These are phyloP conservation scores for Sambucus nigra DNA, from an alignment of 129 eudicot species.

Conservation along the genomic window DNA sequence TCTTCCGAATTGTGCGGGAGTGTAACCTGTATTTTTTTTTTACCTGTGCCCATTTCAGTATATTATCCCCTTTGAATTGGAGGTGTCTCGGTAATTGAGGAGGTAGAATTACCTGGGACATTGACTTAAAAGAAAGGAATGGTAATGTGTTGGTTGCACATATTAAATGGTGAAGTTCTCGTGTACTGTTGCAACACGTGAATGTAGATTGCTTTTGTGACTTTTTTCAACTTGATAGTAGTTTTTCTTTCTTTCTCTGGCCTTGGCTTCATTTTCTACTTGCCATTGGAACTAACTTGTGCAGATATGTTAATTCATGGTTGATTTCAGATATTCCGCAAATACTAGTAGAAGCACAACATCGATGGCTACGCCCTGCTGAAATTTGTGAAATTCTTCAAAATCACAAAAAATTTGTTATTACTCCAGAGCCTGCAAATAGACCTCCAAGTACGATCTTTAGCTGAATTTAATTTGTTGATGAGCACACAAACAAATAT, in stretches of 20 bases:
- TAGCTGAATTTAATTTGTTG: not conserved
- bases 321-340: conserved; percentile 70
- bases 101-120: too few species aligned
- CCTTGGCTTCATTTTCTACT: conserved; percentile 10
- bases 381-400: conserved; percentile 91
- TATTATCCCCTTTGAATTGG: too few species aligned
- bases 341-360: conserved; percentile 79
- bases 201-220: too few species aligned
- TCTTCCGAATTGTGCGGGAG: too few species aligned
- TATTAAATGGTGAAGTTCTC: too few species aligned
- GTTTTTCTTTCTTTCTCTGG: not conserved
- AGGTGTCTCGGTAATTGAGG: too few species aligned
- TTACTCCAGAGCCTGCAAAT: conserved; percentile 84
- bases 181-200: too few species aligned
- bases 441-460: conserved; percentile 70
- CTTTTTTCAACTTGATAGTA: not conserved
- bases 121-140: too few species aligned
- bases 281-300: too few species aligned
- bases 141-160: too few species aligned
- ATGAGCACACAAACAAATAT: not conserved
- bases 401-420: conserved; percentile 53
- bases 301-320: conserved; percentile 9
- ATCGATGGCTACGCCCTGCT: conserved; percentile 94
- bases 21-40: too few species aligned
- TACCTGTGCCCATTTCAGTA: too few species aligned